Percentiles rank a stretch among this genome's conserved stretches.
Conservation (phyloP, 768 basidiomycete genomes). For the Myochromella boudieri region DNA sequence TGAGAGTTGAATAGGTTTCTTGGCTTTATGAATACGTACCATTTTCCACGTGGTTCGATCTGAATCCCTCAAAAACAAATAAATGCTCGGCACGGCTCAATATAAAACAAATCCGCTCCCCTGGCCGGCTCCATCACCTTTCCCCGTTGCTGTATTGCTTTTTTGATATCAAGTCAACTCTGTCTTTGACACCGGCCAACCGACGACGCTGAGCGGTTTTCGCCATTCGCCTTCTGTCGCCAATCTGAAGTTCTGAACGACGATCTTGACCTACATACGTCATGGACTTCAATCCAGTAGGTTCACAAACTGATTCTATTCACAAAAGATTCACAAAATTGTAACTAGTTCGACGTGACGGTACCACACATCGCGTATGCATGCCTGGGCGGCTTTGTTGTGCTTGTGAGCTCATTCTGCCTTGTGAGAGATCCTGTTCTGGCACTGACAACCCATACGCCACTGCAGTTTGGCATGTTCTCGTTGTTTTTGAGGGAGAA, state of each 20-base stretch:
- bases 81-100: slow-evolving; percentile 18
- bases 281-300: slow-evolving; percentile 54
- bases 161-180: slow-evolving; percentile 7
- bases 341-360: slow-evolving; percentile 57
- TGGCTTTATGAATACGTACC: too few species aligned
- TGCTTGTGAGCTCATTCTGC: slow-evolving; percentile 51
- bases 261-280: slow-evolving; percentile 15
- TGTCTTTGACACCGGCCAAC: slow-evolving; percentile 5
- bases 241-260: slow-evolving; percentile 7
- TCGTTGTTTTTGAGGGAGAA: slow-evolving; percentile 88
- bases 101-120: slow-evolving; percentile 19
- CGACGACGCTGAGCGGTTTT: slow-evolving; percentile 21
- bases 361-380: slow-evolving; percentile 78
- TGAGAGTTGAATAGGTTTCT: too few species aligned
- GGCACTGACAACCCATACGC: background rate
- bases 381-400: slow-evolving; percentile 79
- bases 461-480: slow-evolving; percentile 86
- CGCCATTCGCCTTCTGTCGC: slow-evolving; percentile 17
- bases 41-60: slow-evolving; percentile 18
- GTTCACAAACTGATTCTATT: slow-evolving; percentile 12
- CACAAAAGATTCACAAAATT: background rate
- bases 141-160: slow-evolving; percentile 4
- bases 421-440: background rate
- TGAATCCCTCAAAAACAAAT: slow-evolving; percentile 12
- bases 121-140: slow-evolving; percentile 3